Conservation (phyloP, 1,139 yeast species). For the Candida mesenterica region DNA sequence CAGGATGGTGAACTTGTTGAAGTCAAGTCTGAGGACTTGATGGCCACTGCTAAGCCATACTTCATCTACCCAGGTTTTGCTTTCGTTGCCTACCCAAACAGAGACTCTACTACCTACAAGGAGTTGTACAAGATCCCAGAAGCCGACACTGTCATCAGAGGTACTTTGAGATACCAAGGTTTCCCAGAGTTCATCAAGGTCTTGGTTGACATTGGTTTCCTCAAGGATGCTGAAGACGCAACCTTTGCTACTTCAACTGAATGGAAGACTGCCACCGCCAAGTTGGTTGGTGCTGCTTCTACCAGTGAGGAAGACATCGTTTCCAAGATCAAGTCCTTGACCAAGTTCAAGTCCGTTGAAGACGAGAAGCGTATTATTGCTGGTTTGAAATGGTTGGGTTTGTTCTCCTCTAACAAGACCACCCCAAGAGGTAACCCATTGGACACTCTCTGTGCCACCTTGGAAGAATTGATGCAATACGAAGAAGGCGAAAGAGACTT, state of each 20-base stretch:
- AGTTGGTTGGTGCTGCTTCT: conserved; percentile 73
- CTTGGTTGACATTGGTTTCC: conserved; percentile 89
- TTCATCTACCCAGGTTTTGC: conserved; percentile 95
- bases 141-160: conserved; percentile 95
- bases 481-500: conserved; percentile 94
- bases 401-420: conserved; percentile 72
- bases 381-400: conserved; percentile 93
- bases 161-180: conserved; percentile 96
- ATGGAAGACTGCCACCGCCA: conserved; percentile 88
- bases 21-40: conserved; percentile 84
- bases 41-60: conserved; percentile 95
- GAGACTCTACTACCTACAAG: conserved; percentile 93
- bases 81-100: conserved; percentile 93
- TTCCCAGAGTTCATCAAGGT: conserved; percentile 98
- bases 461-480: conserved; percentile 94
- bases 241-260: conserved; percentile 57
- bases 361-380: conserved; percentile 84
- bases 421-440: conserved; percentile 92
- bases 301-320: conserved; percentile 68
- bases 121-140: conserved; percentile 93
- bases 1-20: conserved; percentile 79
- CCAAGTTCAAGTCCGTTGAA: conserved; percentile 75
- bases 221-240: conserved; percentile 69
- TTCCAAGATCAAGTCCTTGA: conserved; percentile 71
- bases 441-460: conserved; percentile 94